Evolutionary conservation across 768 basidiomycete species (phyloP).

Genomic region (Naganishia antarctica): DNA sequence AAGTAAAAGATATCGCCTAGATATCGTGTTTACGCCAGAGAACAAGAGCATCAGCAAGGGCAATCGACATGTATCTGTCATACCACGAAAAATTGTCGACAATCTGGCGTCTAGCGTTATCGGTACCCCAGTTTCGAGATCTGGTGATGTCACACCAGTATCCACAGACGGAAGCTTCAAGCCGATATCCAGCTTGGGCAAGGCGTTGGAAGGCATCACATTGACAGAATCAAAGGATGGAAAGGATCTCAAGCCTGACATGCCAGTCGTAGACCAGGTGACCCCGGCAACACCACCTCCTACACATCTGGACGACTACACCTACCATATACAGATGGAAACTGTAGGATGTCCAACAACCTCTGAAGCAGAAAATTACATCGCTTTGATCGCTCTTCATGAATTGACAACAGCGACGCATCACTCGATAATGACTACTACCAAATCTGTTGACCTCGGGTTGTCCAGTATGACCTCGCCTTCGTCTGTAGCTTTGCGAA

Average conservation of each 20-base stretch:
- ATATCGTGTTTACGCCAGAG: conserved; percentile 53
- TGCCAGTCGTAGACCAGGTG: background rate
- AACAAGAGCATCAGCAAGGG: conserved; percentile 3
- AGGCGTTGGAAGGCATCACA: background rate
- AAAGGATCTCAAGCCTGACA: background rate
- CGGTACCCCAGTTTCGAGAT: background rate
- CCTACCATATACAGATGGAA: conserved; percentile 71
- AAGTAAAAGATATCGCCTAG: conserved; percentile 40
- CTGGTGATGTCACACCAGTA: background rate
- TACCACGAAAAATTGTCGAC: background rate
- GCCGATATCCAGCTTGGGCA: background rate
- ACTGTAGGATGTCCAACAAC: conserved; percentile 74
- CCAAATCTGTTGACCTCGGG: conserved; percentile 9
- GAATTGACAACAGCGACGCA: conserved; percentile 54
- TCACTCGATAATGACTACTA: conserved; percentile 47
- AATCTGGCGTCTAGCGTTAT: background rate
- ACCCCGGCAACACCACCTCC: too few species aligned
- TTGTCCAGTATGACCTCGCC: conserved; percentile 14
- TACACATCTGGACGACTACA: conserved; percentile 56
- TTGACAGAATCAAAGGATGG: background rate
- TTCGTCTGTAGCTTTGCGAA: conserved; percentile 51
- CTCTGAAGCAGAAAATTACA: conserved; percentile 80
- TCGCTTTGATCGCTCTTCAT: conserved; percentile 79
- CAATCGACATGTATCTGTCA: background rate
- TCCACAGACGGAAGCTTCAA: background rate